Conservation (phyloP, 495 filamentous ascomycete species). For the Diplogelasinospora grovesii region DNA sequence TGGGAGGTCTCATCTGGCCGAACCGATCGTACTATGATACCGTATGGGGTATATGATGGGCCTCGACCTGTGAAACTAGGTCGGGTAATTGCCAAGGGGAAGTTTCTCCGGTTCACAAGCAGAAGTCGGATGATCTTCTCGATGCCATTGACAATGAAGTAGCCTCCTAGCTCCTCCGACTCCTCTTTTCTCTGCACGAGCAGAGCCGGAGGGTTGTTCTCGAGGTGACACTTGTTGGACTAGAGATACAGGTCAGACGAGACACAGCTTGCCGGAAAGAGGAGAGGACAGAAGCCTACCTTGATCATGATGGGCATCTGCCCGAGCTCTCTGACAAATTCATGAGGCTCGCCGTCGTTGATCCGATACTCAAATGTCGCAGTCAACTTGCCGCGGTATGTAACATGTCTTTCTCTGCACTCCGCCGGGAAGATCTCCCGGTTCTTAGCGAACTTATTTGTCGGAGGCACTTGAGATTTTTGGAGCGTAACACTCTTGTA, state of each 20-base stretch:
- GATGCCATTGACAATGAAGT: slow-evolving; percentile 92
- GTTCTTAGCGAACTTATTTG: slow-evolving; percentile 74
- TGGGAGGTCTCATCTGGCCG: slow-evolving; percentile 95
- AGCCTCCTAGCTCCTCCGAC: slow-evolving; percentile 86
- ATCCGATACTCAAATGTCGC: slow-evolving; percentile 74
- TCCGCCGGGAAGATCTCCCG: slow-evolving; percentile 86
- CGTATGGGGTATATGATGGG: slow-evolving; percentile 75
- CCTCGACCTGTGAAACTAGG: slow-evolving; percentile 83
- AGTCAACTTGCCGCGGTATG: slow-evolving; percentile 81
- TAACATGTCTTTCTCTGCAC: slow-evolving; percentile 87
- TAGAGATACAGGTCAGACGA: slow-evolving; percentile 25
- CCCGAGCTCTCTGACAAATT: slow-evolving; percentile 75
- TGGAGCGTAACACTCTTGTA: slow-evolving; percentile 73
- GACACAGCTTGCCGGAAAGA: background rate
- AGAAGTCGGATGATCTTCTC: slow-evolving; percentile 95
- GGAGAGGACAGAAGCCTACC: slow-evolving; percentile 35
- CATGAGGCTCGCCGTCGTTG: slow-evolving; percentile 77
- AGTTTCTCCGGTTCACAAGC: slow-evolving; percentile 81
- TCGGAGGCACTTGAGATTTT: slow-evolving; percentile 62
- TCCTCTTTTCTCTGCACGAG: slow-evolving; percentile 86
- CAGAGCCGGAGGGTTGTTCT: slow-evolving; percentile 71
- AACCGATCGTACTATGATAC: slow-evolving; percentile 84
- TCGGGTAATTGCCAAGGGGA: slow-evolving; percentile 87
- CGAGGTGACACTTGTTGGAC: slow-evolving; percentile 86
- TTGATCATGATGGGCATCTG: slow-evolving; percentile 89